These are phyloP conservation scores for Trichosporon asahii DNA, from an alignment of 1,284 basidiomycete genomes.

Conservation along the genomic window DNA sequence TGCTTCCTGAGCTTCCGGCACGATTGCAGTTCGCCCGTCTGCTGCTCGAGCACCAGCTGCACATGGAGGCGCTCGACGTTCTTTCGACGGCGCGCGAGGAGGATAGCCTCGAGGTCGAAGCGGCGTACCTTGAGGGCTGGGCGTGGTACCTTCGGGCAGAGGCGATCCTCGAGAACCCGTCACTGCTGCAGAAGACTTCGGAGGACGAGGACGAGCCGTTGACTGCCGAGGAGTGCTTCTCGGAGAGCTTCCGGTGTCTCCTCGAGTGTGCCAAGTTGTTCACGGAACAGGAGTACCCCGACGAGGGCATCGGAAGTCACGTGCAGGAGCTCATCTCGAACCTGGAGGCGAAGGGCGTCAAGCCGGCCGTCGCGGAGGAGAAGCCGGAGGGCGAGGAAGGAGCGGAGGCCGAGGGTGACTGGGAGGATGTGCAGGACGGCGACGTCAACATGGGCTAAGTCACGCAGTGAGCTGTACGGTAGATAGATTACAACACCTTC, in stretches of 20 bases:
- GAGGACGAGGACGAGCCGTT: slow-evolving; percentile 55
- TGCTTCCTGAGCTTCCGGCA: slow-evolving; percentile 69
- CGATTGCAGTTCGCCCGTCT: slow-evolving; percentile 75
- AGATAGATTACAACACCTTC: background rate
- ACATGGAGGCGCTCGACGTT: slow-evolving; percentile 68
- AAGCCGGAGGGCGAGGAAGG: slow-evolving; percentile 41
- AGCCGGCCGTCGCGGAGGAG: slow-evolving; percentile 60
- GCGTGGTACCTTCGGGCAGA: slow-evolving; percentile 68
- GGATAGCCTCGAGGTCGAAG: slow-evolving; percentile 84
- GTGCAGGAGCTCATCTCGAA: slow-evolving; percentile 68
- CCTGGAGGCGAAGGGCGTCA: slow-evolving; percentile 67
- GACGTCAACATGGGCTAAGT: slow-evolving; percentile 41
- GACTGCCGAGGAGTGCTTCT: slow-evolving; percentile 72
- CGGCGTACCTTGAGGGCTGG: slow-evolving; percentile 94
- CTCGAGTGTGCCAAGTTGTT: slow-evolving; percentile 78
- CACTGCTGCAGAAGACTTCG: slow-evolving; percentile 12
- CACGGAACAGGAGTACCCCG: slow-evolving; percentile 66
- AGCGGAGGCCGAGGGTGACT: slow-evolving; percentile 54
- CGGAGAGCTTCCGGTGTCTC: slow-evolving; percentile 73
- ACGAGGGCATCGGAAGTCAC: slow-evolving; percentile 74
- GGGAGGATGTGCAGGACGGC: slow-evolving; percentile 54
- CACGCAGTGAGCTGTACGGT: background rate
- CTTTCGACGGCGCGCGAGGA: slow-evolving; percentile 74
- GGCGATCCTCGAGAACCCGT: slow-evolving; percentile 35
- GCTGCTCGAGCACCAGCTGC: slow-evolving; percentile 73